Evolutionary conservation across 495 filamentous ascomycete species (phyloP).

Genomic region (Tuber umbilicatum): DNA sequence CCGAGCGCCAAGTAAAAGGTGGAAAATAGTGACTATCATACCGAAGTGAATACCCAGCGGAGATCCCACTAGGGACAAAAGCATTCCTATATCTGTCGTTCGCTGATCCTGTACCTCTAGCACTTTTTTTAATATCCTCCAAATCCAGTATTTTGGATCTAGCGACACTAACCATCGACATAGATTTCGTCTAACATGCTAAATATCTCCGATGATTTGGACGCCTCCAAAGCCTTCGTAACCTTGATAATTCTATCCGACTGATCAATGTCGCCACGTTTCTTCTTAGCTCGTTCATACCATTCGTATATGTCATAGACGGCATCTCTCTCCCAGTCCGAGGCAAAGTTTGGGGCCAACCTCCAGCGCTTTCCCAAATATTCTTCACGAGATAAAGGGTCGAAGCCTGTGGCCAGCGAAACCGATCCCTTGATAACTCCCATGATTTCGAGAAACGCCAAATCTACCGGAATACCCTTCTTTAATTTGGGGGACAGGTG

Average conservation of each 20-base stretch:
- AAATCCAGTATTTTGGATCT: neutral
- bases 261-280: conserved; percentile 42
- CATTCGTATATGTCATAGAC: conserved; percentile 43
- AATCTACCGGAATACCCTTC: conserved; percentile 23
- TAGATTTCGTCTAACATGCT: conserved; percentile 47
- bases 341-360: conserved; percentile 41
- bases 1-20: neutral
- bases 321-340: conserved; percentile 30
- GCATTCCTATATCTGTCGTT: conserved; percentile 43
- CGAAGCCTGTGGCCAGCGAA: conserved; percentile 23
- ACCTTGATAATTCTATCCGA: conserved; percentile 44
- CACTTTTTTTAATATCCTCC: neutral
- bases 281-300: conserved; percentile 43
- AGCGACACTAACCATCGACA: conserved; percentile 42
- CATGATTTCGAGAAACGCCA: conserved; percentile 47
- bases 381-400: conserved; percentile 38
- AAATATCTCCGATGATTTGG: conserved; percentile 7
- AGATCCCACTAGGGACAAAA: conserved; percentile 43
- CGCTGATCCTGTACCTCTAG: conserved; percentile 48
- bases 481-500: conserved; percentile 27
- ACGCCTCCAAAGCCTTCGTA: conserved; percentile 41
- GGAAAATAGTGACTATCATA: conserved; percentile 5
- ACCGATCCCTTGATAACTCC: conserved; percentile 47
- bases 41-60: conserved; percentile 47
- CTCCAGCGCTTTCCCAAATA: conserved; percentile 35